phyloP scores from a whole-genome alignment of 2,329 filamentous ascomycete species.

The Neopestalotiopsis sp. region DNA sequence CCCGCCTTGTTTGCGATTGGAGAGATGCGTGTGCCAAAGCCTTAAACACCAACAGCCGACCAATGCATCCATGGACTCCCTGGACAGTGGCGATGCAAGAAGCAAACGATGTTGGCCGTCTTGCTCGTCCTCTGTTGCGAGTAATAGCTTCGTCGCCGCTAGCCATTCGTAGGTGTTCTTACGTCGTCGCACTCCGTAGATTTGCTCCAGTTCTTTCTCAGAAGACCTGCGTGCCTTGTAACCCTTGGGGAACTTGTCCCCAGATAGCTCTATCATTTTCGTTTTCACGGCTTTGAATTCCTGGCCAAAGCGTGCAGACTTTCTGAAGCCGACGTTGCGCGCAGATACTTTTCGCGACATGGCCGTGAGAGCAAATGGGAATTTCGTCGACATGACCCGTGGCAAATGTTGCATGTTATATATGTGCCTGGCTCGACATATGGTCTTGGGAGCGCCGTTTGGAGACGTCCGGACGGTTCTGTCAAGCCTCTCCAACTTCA shows the following conservation, averaged over 20 bases:
- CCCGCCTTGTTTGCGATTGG: background rate
- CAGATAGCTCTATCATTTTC: conserved; percentile 20
- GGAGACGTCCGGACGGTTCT: conserved; percentile 24
- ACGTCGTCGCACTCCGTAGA: conserved; percentile 29
- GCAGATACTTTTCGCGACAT: conserved; percentile 22
- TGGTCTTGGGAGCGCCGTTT: conserved; percentile 24
- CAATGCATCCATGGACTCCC: conserved; percentile 28
- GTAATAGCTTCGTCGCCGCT: conserved; percentile 18
- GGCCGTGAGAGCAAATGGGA: conserved; percentile 28
- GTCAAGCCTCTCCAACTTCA: conserved; percentile 30
- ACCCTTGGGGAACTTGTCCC: conserved; percentile 28
- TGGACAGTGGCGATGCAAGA: conserved; percentile 24
- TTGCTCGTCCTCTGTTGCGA: conserved; percentile 30
- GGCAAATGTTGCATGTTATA: conserved; percentile 32
- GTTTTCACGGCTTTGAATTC: conserved; percentile 26
- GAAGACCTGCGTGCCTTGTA: conserved; percentile 26
- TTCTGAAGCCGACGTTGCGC: conserved; percentile 27
- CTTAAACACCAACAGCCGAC: conserved; percentile 30
- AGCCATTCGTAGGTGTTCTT: conserved; percentile 29
- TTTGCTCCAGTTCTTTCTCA: conserved; percentile 22
- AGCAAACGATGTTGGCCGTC: conserved; percentile 24
- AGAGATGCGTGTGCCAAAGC: conserved; percentile 26
- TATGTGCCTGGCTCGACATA: conserved; percentile 25
- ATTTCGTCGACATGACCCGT: conserved; percentile 27
- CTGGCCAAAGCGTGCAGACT: conserved; percentile 24